phyloP scores from a whole-genome alignment of 306 rosid species.

The Trichosanthes truncata region DNA sequence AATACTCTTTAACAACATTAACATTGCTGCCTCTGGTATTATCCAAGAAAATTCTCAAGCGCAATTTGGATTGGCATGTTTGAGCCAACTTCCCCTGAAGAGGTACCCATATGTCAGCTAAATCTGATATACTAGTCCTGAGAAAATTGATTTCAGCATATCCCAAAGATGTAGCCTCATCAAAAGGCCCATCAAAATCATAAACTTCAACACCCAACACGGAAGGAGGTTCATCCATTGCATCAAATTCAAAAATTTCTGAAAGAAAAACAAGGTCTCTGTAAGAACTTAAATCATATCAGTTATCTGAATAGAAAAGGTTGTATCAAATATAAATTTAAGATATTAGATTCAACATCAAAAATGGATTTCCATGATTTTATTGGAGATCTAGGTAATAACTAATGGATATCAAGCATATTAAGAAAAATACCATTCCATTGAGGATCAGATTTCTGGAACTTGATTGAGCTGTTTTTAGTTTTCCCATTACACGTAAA shows the following conservation, averaged over 20 bases:
- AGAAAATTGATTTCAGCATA: conserved; percentile 70
- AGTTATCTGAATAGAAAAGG: not conserved
- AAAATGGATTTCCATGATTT: not conserved
- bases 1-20: conserved; percentile 54
- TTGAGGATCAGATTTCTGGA: conserved; percentile 62
- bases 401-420: not conserved
- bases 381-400: not conserved
- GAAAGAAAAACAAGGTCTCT: conserved; percentile 15
- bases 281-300: conserved; percentile 13
- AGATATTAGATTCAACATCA: not conserved
- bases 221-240: conserved; percentile 94
- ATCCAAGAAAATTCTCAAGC: conserved; percentile 76
- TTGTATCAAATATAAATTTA: not conserved
- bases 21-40: conserved; percentile 70
- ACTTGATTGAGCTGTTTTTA: conserved; percentile 89
- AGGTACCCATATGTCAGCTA: conserved; percentile 85
- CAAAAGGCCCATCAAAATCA: conserved; percentile 93
- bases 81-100: conserved; percentile 81
- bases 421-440: conserved; percentile 73
- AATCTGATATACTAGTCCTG: conserved; percentile 72
- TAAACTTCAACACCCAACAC: conserved; percentile 70
- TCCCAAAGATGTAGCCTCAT: conserved; percentile 70
- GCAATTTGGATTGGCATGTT: conserved; percentile 76
- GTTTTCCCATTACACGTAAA: conserved; percentile 89
- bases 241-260: conserved; percentile 98